Conservation (phyloP, 2,329 filamentous ascomycete genomes). For the Apiospora marii region DNA sequence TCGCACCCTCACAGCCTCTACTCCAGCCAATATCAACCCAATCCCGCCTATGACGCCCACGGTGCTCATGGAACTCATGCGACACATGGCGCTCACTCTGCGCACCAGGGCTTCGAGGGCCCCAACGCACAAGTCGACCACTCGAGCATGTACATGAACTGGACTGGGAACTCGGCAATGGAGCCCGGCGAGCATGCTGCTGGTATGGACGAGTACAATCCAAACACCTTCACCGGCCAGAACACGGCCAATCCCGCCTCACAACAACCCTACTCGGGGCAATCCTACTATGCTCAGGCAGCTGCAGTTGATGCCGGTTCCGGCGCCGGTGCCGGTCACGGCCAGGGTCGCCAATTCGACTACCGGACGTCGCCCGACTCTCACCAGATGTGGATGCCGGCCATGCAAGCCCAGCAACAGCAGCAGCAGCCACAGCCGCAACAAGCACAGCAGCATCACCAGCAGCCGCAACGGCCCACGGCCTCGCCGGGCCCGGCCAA, state of each 20-base stretch:
- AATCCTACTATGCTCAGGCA: not conserved
- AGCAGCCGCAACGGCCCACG: constrained; percentile 23
- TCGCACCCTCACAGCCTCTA: constrained; percentile 3
- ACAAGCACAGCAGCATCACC: constrained; percentile 28
- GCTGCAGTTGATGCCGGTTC: not conserved
- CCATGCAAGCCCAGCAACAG: constrained; percentile 27
- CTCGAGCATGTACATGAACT: constrained; percentile 17
- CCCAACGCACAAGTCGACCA: constrained; percentile 11
- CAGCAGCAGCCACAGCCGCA: constrained; percentile 35
- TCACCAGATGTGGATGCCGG: constrained; percentile 19
- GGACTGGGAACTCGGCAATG: not conserved
- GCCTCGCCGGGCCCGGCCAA: constrained; percentile 17
- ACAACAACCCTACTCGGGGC: constrained; percentile 9
- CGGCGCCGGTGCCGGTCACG: not conserved
- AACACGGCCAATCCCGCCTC: not conserved
- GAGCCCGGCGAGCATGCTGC: not conserved
- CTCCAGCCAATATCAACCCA: constrained; percentile 2
- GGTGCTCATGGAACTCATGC: not conserved
- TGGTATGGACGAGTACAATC: not conserved
- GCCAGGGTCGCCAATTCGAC: constrained; percentile 1
- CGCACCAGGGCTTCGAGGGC: constrained; percentile 18
- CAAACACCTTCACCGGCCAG: not conserved
- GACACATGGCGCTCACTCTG: not conserved
- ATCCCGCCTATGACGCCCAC: not conserved
- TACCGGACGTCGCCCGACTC: not conserved